Conservation (phyloP, 2,329 filamentous ascomycete species). For the Camillea tinctor region DNA sequence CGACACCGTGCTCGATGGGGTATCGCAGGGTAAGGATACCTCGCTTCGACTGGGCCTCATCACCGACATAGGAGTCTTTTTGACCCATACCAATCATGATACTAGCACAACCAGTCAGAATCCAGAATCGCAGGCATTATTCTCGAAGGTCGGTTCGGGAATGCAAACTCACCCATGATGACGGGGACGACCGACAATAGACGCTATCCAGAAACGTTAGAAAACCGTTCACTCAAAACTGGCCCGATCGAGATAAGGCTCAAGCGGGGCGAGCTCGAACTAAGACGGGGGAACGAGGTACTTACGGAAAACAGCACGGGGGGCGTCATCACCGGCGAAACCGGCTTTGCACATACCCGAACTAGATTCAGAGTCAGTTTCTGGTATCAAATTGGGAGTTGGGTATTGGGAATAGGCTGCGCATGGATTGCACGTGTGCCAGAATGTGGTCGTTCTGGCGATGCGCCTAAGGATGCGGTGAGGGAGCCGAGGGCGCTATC, state of each 20-base stretch:
- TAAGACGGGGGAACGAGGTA: conserved; percentile 26
- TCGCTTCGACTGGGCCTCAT: conserved; percentile 99
- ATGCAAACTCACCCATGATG: conserved; percentile 87
- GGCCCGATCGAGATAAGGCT: conserved; percentile 26
- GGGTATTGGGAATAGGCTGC: background rate
- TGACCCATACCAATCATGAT: conserved; percentile 99
- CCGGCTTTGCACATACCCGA: conserved; percentile 99
- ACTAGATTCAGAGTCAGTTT: conserved; percentile 52
- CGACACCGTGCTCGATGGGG: conserved; percentile 99
- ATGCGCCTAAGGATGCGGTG: conserved; percentile 36
- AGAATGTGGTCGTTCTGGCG: conserved; percentile 4
- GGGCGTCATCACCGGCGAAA: conserved; percentile 99
- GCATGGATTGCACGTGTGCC: conserved; percentile 6
- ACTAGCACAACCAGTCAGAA: conserved; percentile 49
- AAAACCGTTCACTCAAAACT: conserved; percentile 14
- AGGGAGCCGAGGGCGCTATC: conserved; percentile 45
- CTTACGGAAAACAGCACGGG: conserved; percentile 99
- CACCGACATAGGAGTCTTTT: conserved; percentile 99
- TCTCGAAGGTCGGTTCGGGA: background rate
- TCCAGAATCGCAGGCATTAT: background rate
- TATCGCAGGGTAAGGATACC: conserved; percentile 99
- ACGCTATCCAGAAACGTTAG: conserved; percentile 62
- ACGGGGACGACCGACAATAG: conserved; percentile 98
- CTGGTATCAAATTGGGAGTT: background rate
- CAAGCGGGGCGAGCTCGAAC: conserved; percentile 38